A percentile compares a stretch with the other conserved stretches of the same genome.
These are phyloP conservation scores for Blastocystis sp. DNA, from an alignment of 352 stramenopile genomes.

Conservation along the genomic window DNA sequence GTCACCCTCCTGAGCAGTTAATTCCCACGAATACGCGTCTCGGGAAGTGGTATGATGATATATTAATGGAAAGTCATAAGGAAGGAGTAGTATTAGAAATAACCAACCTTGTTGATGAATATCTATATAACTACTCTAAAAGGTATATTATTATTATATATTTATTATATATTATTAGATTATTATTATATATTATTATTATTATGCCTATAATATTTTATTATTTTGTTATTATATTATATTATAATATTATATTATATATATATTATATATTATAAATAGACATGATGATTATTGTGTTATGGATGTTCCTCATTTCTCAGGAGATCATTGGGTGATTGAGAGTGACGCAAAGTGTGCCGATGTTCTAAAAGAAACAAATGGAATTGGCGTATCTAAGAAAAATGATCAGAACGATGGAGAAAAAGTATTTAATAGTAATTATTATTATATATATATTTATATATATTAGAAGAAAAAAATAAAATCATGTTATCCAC, in stretches of 20 bases:
- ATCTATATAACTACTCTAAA: conserved; percentile 68
- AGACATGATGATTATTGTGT: conserved; percentile 60
- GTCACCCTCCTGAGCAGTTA: conserved; percentile 91
- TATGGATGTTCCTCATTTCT: conserved; percentile 5
- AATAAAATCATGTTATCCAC: too few species aligned
- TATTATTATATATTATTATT: too few species aligned
- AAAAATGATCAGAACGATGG: too few species aligned
- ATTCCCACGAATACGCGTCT: conserved; percentile 91
- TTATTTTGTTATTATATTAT: conserved; percentile 36
- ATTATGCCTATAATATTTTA: conserved; percentile 58
- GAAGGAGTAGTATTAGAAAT: conserved; percentile 73
- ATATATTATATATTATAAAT: conserved; percentile 49
- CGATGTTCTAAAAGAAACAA: too few species aligned
- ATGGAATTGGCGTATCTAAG: too few species aligned
- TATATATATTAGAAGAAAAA: too few species aligned
- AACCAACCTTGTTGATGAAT: conserved; percentile 82
- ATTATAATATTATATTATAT: conserved; percentile 55
- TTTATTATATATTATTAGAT: too few species aligned
- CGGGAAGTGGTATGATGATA: conserved; percentile 74
- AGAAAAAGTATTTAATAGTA: too few species aligned
- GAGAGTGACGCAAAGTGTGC: conserved; percentile 52
- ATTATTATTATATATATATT: too few species aligned
- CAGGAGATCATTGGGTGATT: conserved; percentile 54
- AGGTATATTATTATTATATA: too few species aligned
- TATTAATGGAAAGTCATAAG: conserved; percentile 60